Evolutionary conservation across 2,329 filamentous ascomycete genomes (phyloP).

Genomic region (Cladophialophora chaetospira): DNA sequence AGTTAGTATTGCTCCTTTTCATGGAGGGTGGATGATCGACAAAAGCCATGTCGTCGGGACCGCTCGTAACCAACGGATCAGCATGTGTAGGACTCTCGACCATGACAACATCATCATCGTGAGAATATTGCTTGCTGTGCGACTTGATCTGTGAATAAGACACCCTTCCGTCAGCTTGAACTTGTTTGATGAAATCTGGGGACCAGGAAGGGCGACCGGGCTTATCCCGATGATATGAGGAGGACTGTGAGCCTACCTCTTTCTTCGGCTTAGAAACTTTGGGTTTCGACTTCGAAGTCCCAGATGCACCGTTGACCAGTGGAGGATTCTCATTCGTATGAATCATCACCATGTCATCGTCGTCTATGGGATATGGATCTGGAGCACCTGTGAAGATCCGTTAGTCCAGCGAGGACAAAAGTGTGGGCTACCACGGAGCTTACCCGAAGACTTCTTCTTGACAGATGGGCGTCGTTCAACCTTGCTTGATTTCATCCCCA

Average conservation of each 20-base stretch:
- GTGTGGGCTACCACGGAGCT: neutral
- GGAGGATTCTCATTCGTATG: constrained; percentile 50
- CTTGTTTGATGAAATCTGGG: constrained; percentile 24
- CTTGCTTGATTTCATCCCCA: constrained; percentile 60
- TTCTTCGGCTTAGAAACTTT: constrained; percentile 41
- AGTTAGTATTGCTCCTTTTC: constrained; percentile 63
- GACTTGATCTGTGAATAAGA: constrained; percentile 35
- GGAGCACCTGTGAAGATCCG: constrained; percentile 38
- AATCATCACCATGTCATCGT: constrained; percentile 64
- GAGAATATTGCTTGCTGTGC: constrained; percentile 35
- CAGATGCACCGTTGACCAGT: constrained; percentile 35
- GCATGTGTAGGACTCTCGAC: constrained; percentile 54
- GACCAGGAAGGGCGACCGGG: constrained; percentile 28
- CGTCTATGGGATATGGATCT: constrained; percentile 65
- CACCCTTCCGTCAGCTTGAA: constrained; percentile 30
- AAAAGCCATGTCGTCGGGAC: constrained; percentile 55
- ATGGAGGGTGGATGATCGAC: constrained; percentile 55
- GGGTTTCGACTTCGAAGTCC: constrained; percentile 39
- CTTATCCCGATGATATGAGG: constrained; percentile 15
- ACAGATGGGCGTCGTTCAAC: constrained; percentile 53
- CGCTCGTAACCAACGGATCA: constrained; percentile 47
- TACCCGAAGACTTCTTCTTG: constrained; percentile 49
- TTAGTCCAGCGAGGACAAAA: neutral
- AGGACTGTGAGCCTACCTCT: constrained; percentile 38
- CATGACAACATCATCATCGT: constrained; percentile 56